phyloP scores from a whole-genome alignment of 78 protist species.

The Blattamonas nauphoetae region DNA sequence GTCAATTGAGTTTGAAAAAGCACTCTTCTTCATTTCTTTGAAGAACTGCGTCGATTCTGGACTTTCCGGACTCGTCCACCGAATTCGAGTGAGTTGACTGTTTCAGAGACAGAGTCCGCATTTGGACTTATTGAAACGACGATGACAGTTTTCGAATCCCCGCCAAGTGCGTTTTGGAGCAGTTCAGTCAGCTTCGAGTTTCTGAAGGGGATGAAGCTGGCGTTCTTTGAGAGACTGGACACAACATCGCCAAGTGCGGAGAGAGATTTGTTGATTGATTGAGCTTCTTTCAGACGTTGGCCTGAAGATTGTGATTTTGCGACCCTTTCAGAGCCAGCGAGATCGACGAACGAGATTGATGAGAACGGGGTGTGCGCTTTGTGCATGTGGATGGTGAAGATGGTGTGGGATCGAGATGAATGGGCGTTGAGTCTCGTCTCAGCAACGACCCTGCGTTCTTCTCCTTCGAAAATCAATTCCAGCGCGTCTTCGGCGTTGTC shows the following conservation, averaged over 20 bases:
- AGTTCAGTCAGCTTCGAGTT: background rate
- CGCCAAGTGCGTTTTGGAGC: background rate
- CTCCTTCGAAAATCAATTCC: background rate
- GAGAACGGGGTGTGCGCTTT: background rate
- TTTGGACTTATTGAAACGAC: background rate
- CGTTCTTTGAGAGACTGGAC: background rate
- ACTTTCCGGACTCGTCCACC: background rate
- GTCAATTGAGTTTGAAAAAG: no score
- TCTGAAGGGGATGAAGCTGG: background rate
- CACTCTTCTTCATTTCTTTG: no score
- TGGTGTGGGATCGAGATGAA: background rate
- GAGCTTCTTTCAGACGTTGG: background rate
- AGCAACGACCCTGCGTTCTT: background rate
- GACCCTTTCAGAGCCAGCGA: background rate
- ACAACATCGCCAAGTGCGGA: background rate
- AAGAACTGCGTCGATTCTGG: no score
- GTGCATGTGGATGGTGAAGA: background rate
- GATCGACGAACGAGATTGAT: background rate
- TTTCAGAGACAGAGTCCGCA: background rate
- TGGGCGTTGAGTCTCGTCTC: background rate
- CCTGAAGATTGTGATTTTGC: background rate
- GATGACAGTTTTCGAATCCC: background rate
- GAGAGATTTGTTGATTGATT: background rate
- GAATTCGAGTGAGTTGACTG: background rate
- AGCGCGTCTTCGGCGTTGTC: no score